Conservation (phyloP, 169 alveolate genomes). For the Amoebophrya sp. region DNA sequence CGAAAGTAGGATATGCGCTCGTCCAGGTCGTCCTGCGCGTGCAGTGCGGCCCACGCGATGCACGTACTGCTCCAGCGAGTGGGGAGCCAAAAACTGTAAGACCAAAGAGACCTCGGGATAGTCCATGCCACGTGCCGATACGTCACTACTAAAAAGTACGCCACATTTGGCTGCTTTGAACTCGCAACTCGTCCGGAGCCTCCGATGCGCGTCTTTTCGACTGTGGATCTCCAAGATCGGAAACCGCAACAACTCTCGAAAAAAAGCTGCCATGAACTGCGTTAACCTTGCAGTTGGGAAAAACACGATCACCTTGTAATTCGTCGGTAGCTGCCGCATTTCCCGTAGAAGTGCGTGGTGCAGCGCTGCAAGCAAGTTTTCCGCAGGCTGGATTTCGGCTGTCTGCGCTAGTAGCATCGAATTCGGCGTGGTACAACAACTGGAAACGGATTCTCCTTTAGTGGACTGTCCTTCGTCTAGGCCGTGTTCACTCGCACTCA, state of each 20-base stretch:
- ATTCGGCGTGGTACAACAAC: too few relatives aligned
- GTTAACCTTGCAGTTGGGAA: constrained; percentile 55
- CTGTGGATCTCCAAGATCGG: constrained; percentile 51
- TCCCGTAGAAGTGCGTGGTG: constrained; percentile 46
- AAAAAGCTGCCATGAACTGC: constrained; percentile 50
- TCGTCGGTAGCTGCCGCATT: constrained; percentile 44
- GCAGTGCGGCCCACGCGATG: constrained; percentile 10
- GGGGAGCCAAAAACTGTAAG: neutral
- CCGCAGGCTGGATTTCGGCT: constrained; percentile 48
- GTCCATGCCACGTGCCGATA: constrained; percentile 94
- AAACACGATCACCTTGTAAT: constrained; percentile 49
- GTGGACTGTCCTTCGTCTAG: too few relatives aligned
- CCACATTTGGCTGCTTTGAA: constrained; percentile 51
- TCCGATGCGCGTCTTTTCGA: constrained; percentile 49
- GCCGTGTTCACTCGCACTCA: too few relatives aligned
- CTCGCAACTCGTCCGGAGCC: constrained; percentile 51
- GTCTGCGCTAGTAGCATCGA: too few relatives aligned
- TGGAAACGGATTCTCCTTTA: too few relatives aligned
- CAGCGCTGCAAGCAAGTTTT: constrained; percentile 45
- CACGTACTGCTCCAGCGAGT: neutral
- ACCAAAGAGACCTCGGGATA: constrained; percentile 76
- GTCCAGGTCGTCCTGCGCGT: neutral
- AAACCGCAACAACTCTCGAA: constrained; percentile 48
- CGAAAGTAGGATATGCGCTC: neutral
- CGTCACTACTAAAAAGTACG: constrained; percentile 76